Percentiles rank a stretch among this genome's conserved stretches.
Conservation (phyloP, 2,329 filamentous ascomycete species). For the Furcasterigmium sp. region DNA sequence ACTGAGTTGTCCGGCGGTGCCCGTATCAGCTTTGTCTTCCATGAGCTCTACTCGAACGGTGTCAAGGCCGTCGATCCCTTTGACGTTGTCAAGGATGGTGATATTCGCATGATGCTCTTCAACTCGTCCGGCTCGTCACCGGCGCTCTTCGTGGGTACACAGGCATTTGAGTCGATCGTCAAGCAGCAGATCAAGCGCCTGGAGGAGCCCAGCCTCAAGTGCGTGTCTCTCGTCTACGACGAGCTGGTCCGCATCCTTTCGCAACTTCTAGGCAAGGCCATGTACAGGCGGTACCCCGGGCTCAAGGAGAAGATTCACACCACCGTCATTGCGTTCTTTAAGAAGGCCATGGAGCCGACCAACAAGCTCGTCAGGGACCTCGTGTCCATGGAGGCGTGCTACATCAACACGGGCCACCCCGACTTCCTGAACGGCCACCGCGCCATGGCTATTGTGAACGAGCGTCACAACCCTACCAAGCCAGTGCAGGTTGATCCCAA, state of each 20-base stretch:
- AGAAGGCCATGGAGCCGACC: constrained; percentile 96
- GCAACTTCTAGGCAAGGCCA: constrained; percentile 79
- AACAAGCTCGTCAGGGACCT: constrained; percentile 95
- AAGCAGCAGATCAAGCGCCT: constrained; percentile 97
- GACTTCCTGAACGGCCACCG: constrained; percentile 96
- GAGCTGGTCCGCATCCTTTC: constrained; percentile 93
- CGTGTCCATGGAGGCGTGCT: constrained; percentile 92
- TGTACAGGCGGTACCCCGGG: constrained; percentile 88
- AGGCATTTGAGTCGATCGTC: constrained; percentile 96
- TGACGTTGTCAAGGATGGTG: constrained; percentile 93
- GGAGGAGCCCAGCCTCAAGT: constrained; percentile 95
- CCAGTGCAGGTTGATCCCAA: constrained; percentile 97
- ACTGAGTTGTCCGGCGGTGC: constrained; percentile 92
- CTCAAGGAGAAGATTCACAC: constrained; percentile 96
- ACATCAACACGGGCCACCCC: constrained; percentile 97
- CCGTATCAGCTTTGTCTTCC: constrained; percentile 98
- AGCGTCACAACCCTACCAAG: constrained; percentile 75
- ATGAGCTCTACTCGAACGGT: constrained; percentile 96
- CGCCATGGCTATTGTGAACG: constrained; percentile 97
- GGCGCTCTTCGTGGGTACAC: constrained; percentile 93
- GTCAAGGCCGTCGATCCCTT: constrained; percentile 97
- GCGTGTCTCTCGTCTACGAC: constrained; percentile 94
- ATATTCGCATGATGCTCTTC: constrained; percentile 95
- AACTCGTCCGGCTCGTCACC: constrained; percentile 99
- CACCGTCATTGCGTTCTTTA: constrained; percentile 92